These are phyloP conservation scores for Tetrastigma voinierianum DNA, from an alignment of 164 flowering plant species.

Conservation along the genomic window DNA sequence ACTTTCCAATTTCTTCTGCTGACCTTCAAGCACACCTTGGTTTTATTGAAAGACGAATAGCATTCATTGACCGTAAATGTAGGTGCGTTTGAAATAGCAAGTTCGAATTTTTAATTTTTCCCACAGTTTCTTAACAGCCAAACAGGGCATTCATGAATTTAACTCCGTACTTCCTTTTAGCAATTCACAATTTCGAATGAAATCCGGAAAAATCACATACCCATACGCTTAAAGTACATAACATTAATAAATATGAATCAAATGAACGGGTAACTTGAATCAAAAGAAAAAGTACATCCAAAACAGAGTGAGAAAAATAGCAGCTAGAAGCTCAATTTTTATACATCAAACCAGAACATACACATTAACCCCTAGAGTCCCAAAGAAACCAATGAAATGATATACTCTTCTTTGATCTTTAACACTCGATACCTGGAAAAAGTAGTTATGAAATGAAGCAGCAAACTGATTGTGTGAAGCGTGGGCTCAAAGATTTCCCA, in stretches of 20 bases:
- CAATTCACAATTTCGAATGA: not conserved
- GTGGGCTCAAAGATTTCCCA: not conserved
- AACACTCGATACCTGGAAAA: conserved; percentile 4
- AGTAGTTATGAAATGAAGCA: not conserved
- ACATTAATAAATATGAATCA: not conserved
- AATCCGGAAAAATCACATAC: not conserved
- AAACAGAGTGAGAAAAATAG: conserved; percentile 4
- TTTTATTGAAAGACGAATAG: not conserved
- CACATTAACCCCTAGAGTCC: not conserved
- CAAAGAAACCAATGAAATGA: not conserved
- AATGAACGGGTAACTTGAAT: not conserved
- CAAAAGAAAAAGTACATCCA: not conserved
- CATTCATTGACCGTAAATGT: not conserved
- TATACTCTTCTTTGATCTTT: not conserved
- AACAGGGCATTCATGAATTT: not conserved
- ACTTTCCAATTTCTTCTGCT: not conserved
- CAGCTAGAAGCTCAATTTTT: not conserved
- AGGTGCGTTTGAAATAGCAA: not conserved
- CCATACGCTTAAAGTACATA: conserved; percentile 9
- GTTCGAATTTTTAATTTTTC: not conserved
- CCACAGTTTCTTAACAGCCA: not conserved
- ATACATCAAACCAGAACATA: not conserved
- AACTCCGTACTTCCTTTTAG: not conserved
- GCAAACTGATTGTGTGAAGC: conserved; percentile 3
- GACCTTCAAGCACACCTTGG: conserved; percentile 8